Base-by-base conservation (phyloP, 2,329 filamentous ascomycete species). In the Lachnellula willkommii region DNA sequence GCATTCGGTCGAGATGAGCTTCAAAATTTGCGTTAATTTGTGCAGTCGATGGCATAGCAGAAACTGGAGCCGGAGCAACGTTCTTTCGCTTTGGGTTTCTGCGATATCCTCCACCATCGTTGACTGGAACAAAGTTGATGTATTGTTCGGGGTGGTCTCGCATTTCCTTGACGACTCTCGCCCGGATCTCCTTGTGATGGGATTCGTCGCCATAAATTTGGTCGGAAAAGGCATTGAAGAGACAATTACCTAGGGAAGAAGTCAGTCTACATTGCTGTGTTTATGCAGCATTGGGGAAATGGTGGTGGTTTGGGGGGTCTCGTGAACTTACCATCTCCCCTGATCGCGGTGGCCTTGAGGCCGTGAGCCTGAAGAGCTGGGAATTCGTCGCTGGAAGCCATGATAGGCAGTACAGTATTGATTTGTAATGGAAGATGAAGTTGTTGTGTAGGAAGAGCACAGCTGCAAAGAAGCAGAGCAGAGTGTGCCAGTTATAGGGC, bases 161-260 rank as follows among this genome's bases (percentile, higher is more conserved):
- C 76, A 89, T 86, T 68, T 87, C 82, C 56, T 79, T 70, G 61
- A 87, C 81, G 50, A 85, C 77, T 47, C 71, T 72, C 49, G 74
- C 72, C 50, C 85, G 83, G 64, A 89, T 83, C 63, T 80, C 74
- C 53, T 73, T 68, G 66, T 84, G 80, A 60, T 79, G 74, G 57
- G 76, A 73, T 65, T 84, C 79, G 65, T 79, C 71, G 60, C 83
- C 84, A 67, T 82, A 85, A 52, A 88, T 70, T 73, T 88, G 83
- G 68, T 87, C 83, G 60, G 82, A 84, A 40, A 87, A 75, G 59
- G 83, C 83, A 70, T 84, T 82, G 73, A 87, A 88, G 39, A 88
- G 78, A 70, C 85, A 88, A 73, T 87, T 87, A 63, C 84, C 85
- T 87, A 62, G 43, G 56, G 32, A 60, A 60, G 57, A 68, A 43